Conservation (phyloP, 108 stramenopile species). For the Skeletonema costatum region DNA sequence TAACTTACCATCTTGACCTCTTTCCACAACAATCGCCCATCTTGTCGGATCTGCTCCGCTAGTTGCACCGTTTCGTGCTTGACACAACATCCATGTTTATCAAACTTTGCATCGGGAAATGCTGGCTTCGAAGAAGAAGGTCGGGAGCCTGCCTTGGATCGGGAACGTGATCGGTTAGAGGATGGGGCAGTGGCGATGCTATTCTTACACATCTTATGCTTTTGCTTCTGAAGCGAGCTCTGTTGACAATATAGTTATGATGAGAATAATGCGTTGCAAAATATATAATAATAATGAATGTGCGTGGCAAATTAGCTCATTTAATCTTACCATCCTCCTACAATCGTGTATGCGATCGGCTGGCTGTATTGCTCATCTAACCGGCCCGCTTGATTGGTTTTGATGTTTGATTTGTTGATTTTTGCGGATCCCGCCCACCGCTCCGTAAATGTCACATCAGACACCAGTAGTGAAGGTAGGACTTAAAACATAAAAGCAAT, state of each 20-base stretch:
- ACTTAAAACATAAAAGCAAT: no score
- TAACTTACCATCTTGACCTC: constrained; percentile 45
- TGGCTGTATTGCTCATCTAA: no score
- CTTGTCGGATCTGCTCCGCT: constrained; percentile 41
- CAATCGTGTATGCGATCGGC: no score
- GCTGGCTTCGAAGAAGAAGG: constrained; percentile 21
- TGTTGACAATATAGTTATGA: not conserved
- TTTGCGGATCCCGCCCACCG: no score
- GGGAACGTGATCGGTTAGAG: not conserved
- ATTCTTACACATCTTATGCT: not conserved
- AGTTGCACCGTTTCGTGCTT: constrained; percentile 23
- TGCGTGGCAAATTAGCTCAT: no score
- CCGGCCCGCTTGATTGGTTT: no score
- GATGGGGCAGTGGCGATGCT: not conserved
- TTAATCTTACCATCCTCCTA: no score
- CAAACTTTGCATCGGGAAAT: constrained; percentile 38
- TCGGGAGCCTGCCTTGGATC: not conserved
- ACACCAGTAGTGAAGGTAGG: no score
- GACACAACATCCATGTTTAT: constrained; percentile 31
- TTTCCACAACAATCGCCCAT: constrained; percentile 41
- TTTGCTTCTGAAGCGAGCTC: not conserved
- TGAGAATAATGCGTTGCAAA: not conserved
- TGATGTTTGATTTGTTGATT: no score
- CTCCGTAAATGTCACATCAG: no score
- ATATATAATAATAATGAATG: no score